These are phyloP conservation scores for Selenicereus undatus DNA, from an alignment of 148 eudicot genomes.

Conservation along the genomic window DNA sequence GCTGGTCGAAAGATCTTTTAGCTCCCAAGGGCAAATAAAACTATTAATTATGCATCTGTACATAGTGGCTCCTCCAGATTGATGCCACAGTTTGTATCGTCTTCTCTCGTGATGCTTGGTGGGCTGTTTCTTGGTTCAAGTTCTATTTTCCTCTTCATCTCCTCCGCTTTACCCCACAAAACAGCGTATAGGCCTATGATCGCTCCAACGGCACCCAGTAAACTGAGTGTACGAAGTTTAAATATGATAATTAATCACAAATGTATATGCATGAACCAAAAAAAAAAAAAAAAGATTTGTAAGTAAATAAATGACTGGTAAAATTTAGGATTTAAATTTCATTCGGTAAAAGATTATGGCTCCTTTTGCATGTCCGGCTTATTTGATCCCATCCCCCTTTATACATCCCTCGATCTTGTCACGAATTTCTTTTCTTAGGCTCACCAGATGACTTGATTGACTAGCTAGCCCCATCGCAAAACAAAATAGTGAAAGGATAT, in stretches of 20 bases:
- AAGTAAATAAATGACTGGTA: too few relatives aligned
- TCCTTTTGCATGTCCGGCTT: too few relatives aligned
- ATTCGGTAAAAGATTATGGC: too few relatives aligned
- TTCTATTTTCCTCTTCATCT: constrained; percentile 4
- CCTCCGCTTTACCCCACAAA: constrained; percentile 62
- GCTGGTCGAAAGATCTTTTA: neutral
- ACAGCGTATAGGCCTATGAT: constrained; percentile 50
- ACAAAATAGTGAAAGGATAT: too few relatives aligned
- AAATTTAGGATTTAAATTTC: too few relatives aligned
- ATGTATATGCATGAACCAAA: neutral
- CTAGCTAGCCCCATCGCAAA: too few relatives aligned
- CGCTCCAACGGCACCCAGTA: constrained; percentile 42
- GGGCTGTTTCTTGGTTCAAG: neutral
- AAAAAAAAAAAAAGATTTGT: too few relatives aligned
- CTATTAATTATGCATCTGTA: neutral
- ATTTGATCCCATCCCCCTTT: too few relatives aligned
- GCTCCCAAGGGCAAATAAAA: too few relatives aligned
- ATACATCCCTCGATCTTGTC: neutral
- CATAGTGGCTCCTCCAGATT: neutral
- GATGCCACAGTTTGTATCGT: neutral
- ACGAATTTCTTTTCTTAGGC: too few relatives aligned
- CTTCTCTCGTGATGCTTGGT: neutral
- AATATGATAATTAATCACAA: too few relatives aligned
- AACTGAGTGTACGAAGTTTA: constrained; percentile 24
- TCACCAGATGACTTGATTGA: too few relatives aligned